Evolutionary conservation across 768 basidiomycete species (phyloP), one percentile per base, ranked within the genome.

Genomic region (Crucibulum laeve): DNA sequence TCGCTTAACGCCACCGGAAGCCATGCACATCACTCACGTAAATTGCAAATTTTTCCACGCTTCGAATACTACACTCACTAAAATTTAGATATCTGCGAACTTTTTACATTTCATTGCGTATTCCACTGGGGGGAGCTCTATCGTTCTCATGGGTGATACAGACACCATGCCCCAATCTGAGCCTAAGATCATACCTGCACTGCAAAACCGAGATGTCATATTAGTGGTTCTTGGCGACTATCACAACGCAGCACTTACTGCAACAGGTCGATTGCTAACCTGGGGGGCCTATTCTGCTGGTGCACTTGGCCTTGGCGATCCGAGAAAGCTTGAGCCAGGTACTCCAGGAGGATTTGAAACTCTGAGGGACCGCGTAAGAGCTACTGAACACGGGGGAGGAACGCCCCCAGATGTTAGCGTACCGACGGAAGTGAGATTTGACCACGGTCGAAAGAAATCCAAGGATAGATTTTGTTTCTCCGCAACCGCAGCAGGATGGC

Each of bases 171-270:
- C 65, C 10, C 60, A 63, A 17, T 68, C 65, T 13, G 53, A 57
- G 45, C 89, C 86, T n/a, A 71, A 67, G 25, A 68, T 91, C 45
- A 70, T 88, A 3, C 82, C 86, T 1, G 77, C 73, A 25, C 67
- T 98, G 22, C 91, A 96, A 54, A 75, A 87, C 52, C 77, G 68
- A 50, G 70, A 74, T 26, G 79, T 97, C 42, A 94, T 97, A 47
- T 89, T 90, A 40, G 82, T 95, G 43, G 84, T 85, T 11, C 74
- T 92, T 40, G 95, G 95, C 4, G 95, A 98, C 63, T 96, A 94
- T 61, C 95, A 98, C 67, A 82, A 74, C 56, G 88, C 81, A 25
- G 94, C 95, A 1, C 68, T 96, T 53, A 94, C 91, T 2, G 70
- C 77, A 28, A 61, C 71, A 18, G 95, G 94, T 13, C 76, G 82